phyloP scores from a whole-genome alignment of 371 early-diverging fungal species.

The Syncephalastrum monosporum region DNA sequence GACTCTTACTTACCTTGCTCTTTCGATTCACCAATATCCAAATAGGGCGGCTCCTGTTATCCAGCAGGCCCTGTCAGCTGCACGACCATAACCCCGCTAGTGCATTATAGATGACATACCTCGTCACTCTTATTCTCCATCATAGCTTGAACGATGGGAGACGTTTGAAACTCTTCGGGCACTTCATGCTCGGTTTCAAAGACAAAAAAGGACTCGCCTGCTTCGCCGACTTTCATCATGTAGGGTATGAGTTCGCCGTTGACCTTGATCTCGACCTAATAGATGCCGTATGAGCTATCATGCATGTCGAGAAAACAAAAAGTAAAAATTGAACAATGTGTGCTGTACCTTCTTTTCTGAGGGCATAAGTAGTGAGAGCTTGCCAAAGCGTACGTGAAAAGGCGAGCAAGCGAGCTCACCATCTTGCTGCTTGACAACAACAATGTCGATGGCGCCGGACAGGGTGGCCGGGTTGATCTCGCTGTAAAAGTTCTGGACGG shows the following conservation, averaged over 20 bases:
- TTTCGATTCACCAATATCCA: slow-evolving; percentile 46
- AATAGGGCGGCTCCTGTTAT: slow-evolving; percentile 43
- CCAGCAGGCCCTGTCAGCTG: neutral
- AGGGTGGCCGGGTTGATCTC: slow-evolving; percentile 96
- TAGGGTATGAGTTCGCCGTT: slow-evolving; percentile 83
- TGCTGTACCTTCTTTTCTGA: slow-evolving; percentile 72
- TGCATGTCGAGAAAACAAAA: slow-evolving; percentile 7
- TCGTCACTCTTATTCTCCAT: slow-evolving; percentile 33
- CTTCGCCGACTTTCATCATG: slow-evolving; percentile 96
- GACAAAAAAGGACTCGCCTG: slow-evolving; percentile 99
- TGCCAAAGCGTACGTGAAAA: slow-evolving; percentile 97
- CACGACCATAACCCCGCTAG: neutral
- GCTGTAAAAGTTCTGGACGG: slow-evolving; percentile 90
- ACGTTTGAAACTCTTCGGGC: slow-evolving; percentile 89
- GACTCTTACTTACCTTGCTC: slow-evolving; percentile 10
- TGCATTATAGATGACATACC: slow-evolving; percentile 19
- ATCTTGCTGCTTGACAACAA: slow-evolving; percentile 82
- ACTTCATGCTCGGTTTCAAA: slow-evolving; percentile 86
- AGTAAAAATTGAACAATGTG: neutral
- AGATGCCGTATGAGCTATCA: neutral
- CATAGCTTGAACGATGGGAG: slow-evolving; percentile 80
- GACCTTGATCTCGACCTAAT: slow-evolving; percentile 84
- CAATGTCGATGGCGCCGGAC: slow-evolving; percentile 97
- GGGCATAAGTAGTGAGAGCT: slow-evolving; percentile 89
- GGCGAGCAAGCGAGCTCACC: slow-evolving; percentile 88